phyloP scores from a whole-genome alignment of 108 stramenopile species.

The Nitzschia sp. region DNA sequence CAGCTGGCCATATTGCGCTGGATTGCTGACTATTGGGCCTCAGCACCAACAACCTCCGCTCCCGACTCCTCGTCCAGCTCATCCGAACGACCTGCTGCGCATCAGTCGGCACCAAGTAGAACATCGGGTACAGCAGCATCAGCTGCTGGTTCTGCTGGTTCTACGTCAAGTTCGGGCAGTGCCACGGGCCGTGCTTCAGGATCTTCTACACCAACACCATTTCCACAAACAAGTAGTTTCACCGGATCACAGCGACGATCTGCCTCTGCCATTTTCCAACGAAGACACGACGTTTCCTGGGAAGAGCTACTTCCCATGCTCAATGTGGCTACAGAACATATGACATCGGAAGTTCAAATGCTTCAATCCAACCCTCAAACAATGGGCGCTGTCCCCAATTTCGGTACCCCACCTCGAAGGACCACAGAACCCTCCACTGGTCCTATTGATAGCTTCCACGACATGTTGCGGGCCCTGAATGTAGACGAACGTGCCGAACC shows the following conservation, averaged over 20 bases:
- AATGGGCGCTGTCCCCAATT: constrained; percentile 1
- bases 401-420: not conserved
- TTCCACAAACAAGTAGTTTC: not conserved
- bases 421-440: not conserved
- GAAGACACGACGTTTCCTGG: constrained; percentile 30
- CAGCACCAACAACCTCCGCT: not conserved
- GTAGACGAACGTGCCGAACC: constrained; percentile 49
- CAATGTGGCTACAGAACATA: constrained; percentile 43
- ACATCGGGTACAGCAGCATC: not conserved
- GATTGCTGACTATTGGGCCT: constrained; percentile 53
- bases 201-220: not conserved
- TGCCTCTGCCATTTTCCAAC: not conserved
- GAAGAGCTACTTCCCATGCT: constrained; percentile 48
- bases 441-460: constrained; percentile 21
- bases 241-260: constrained; percentile 12
- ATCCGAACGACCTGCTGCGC: not conserved
- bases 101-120: not conserved
- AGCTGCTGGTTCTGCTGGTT: not conserved
- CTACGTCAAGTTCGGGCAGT: not conserved
- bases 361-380: constrained; percentile 18
- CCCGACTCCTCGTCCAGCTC: not conserved
- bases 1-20: constrained; percentile 51
- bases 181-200: not conserved
- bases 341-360: constrained; percentile 48
- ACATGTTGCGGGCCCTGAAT: constrained; percentile 36